phyloP scores from a whole-genome alignment of 2,329 filamentous ascomycete genomes.

The Xylariomycetidae sp. region DNA sequence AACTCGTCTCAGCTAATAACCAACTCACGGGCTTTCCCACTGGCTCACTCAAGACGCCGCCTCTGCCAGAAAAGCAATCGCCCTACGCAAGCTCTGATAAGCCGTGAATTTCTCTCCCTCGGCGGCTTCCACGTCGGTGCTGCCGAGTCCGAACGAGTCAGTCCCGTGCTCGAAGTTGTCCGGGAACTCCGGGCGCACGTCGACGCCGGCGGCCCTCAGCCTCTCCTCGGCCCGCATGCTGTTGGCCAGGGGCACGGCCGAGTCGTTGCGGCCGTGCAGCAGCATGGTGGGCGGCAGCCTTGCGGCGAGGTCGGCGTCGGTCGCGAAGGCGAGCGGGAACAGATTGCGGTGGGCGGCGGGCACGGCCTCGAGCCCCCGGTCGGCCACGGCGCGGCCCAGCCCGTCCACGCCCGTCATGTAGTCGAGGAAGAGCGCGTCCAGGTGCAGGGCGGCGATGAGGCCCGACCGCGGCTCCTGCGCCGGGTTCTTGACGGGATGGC shows the following conservation, averaged over 20 bases:
- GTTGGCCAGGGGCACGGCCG: conserved; percentile 4
- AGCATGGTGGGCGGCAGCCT: conserved; percentile 2
- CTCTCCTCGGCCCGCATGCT: conserved; percentile 1
- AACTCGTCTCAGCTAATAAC: too few relatives aligned
- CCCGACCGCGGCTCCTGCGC: conserved; percentile 2
- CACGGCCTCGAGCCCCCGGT: not conserved
- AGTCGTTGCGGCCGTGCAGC: conserved; percentile 6
- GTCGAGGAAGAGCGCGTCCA: conserved; percentile 8
- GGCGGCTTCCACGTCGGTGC: not conserved
- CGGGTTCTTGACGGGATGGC: conserved; percentile 3
- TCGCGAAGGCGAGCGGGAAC: conserved; percentile 1
- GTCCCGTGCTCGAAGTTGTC: conserved; percentile 1
- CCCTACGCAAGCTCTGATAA: not conserved
- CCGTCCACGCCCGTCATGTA: conserved; percentile 8
- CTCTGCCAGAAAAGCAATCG: not conserved
- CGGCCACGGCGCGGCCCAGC: conserved; percentile 1
- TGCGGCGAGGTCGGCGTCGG: conserved; percentile 1
- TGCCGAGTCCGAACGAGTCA: not conserved
- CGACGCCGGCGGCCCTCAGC: not conserved
- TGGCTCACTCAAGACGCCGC: too few relatives aligned
- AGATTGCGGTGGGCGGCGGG: not conserved
- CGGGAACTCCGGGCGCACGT: not conserved
- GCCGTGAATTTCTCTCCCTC: conserved; percentile 2
- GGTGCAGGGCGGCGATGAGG: conserved; percentile 4
- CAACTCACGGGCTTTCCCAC: too few relatives aligned